Conservation (phyloP, 306 rosid genomes). For the Cicer bijugum region DNA sequence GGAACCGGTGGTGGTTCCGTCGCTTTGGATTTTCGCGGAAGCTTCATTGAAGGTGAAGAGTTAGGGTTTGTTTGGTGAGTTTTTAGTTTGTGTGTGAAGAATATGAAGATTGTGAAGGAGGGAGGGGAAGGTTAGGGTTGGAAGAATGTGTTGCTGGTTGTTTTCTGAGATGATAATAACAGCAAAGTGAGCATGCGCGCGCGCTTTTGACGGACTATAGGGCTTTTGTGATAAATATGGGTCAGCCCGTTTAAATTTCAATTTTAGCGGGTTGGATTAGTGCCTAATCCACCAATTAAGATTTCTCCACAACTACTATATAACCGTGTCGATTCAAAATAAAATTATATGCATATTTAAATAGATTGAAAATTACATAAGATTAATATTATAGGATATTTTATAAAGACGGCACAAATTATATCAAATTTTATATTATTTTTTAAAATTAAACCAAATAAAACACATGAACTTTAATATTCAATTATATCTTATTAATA, state of each 20-base stretch:
- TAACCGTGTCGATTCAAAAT: no score
- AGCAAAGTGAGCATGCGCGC: background rate
- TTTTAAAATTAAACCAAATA: no score
- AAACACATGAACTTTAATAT: no score
- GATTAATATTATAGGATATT: no score
- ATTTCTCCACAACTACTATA: no score
- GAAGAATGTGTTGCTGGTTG: background rate
- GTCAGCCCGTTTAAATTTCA: constrained; percentile 4
- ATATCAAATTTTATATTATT: no score
- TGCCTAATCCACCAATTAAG: background rate
- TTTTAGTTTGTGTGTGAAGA: background rate
- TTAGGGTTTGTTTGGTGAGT: constrained; percentile 39
- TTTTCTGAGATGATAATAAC: background rate
- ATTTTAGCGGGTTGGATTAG: background rate
- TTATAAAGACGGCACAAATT: no score
- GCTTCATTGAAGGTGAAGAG: constrained; percentile 10
- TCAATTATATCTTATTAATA: no score
- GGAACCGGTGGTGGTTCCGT: constrained; percentile 71
- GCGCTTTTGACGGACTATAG: constrained; percentile 18
- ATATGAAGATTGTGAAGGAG: no score
- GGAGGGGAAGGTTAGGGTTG: background rate
- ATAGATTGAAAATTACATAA: no score
- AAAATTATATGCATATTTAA: no score
- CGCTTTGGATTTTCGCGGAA: background rate
- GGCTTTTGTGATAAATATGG: background rate